A percentile compares a stretch with the other conserved stretches of the same genome.
Evolutionary conservation across 139 green algal species (phyloP).

Genomic region (Tetradesmus obliquus): DNA sequence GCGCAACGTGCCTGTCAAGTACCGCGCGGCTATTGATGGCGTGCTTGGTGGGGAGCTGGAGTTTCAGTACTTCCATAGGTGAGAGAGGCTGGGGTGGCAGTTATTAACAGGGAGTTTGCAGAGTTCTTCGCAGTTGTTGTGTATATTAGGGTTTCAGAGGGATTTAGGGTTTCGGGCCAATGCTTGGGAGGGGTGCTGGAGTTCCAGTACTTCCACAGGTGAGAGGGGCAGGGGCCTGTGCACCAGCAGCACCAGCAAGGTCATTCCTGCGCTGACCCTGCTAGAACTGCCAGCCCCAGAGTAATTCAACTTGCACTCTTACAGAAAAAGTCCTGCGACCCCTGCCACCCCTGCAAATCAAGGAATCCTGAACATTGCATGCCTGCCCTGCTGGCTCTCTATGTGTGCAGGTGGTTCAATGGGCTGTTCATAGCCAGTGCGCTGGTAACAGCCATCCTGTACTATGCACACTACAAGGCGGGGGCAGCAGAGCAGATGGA

Average conservation of each 20-base stretch:
- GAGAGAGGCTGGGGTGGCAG: neutral
- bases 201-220: conserved; percentile 87
- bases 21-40: conserved; percentile 69
- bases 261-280: no score
- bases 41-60: conserved; percentile 85
- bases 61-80: conserved; percentile 88
- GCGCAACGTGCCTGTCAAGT: conserved; percentile 79
- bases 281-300: no score
- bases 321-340: neutral
- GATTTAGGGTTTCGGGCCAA: no score
- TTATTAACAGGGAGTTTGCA: neutral
- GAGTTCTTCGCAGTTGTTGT: neutral
- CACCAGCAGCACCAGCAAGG: no score
- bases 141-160: neutral
- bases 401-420: conserved; percentile 70
- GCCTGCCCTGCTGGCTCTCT: neutral
- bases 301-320: no score
- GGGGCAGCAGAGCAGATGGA: conserved; percentile 37
- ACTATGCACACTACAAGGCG: conserved; percentile 65
- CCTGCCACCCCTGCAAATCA: neutral
- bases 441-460: conserved; percentile 57
- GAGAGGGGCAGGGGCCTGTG: neutral
- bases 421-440: conserved; percentile 71
- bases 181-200: conserved; percentile 81
- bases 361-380: neutral